Evolutionary conservation across 78 protist genomes (phyloP).

Genomic region (Dictyostelium firmibasis): DNA sequence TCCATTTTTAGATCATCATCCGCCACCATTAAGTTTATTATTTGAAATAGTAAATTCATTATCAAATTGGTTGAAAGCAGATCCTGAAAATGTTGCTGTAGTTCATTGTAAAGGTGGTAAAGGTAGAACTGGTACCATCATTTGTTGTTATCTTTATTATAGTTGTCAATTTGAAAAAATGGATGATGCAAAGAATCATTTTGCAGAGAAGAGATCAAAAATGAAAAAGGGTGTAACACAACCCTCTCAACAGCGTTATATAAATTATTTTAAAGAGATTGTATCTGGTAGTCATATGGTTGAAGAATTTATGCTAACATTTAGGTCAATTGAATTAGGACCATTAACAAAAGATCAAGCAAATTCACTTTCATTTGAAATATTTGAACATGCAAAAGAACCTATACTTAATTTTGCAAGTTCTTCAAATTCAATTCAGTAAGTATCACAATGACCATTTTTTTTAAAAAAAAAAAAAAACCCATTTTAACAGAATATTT

Average conservation of each 20-base stretch:
- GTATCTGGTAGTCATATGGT: slow-evolving; percentile 65
- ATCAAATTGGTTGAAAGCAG: slow-evolving; percentile 65
- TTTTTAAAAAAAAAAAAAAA: too few species aligned
- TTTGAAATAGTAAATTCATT: slow-evolving; percentile 76
- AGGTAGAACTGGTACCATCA: slow-evolving; percentile 75
- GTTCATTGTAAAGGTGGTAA: slow-evolving; percentile 92
- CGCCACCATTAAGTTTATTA: slow-evolving; percentile 88
- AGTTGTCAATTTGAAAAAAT: slow-evolving; percentile 44
- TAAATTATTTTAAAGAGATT: slow-evolving; percentile 59
- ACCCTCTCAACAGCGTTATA: slow-evolving; percentile 78
- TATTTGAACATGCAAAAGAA: slow-evolving; percentile 68
- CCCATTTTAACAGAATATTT: too few species aligned
- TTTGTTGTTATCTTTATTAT: slow-evolving; percentile 77
- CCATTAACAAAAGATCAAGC: slow-evolving; percentile 67
- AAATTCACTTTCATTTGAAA: slow-evolving; percentile 29
- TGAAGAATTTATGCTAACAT: slow-evolving; percentile 48
- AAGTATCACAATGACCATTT: too few species aligned
- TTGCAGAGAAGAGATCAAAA: slow-evolving; percentile 49
- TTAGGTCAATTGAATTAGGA: slow-evolving; percentile 39
- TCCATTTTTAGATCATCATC: slow-evolving; percentile 93
- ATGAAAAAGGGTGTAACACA: slow-evolving; percentile 78
- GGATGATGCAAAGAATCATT: slow-evolving; percentile 41
- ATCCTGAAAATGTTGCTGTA: slow-evolving; percentile 86
- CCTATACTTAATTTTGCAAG: slow-evolving; percentile 24
- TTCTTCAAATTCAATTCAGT: slow-evolving; percentile 60